Evolutionary conservation across 2,329 filamentous ascomycete genomes (phyloP).

Genomic region (Cladophialophora carrionii): DNA sequence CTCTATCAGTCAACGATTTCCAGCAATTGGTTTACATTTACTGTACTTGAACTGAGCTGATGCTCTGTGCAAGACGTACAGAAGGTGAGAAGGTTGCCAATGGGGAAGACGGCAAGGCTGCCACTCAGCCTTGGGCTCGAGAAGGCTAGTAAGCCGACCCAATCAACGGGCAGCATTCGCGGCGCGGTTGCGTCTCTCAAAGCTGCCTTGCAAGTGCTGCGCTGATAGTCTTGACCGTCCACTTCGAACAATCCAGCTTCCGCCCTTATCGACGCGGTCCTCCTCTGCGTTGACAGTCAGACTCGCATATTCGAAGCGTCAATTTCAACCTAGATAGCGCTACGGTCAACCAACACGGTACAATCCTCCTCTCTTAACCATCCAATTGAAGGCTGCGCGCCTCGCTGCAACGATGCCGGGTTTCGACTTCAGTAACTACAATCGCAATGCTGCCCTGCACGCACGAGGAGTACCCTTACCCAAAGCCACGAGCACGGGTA

Average conservation of each 20-base stretch:
- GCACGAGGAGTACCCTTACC: slow-evolving; percentile 90
- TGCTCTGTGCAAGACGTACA: too few species aligned
- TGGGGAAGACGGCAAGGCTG: not conserved
- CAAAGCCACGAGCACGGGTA: slow-evolving; percentile 97
- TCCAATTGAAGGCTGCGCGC: slow-evolving; percentile 19
- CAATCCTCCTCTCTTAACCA: not conserved
- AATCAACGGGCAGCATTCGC: not conserved
- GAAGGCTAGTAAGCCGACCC: slow-evolving; percentile 4
- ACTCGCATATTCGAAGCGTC: not conserved
- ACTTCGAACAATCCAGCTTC: slow-evolving; percentile 1
- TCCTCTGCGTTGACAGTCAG: not conserved
- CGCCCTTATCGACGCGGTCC: not conserved
- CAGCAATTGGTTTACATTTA: too few species aligned
- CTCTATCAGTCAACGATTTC: too few species aligned
- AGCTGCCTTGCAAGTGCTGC: slow-evolving; percentile 16
- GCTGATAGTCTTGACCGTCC: not conserved
- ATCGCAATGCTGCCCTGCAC: slow-evolving; percentile 95
- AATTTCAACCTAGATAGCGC: not conserved
- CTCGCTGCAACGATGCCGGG: slow-evolving; percentile 69
- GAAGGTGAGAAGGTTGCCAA: too few species aligned
- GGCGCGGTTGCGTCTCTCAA: slow-evolving; percentile 5
- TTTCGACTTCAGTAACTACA: slow-evolving; percentile 99
- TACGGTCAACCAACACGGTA: not conserved
- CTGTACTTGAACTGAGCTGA: too few species aligned
- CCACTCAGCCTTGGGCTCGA: not conserved